These are phyloP conservation scores for Coffea humblotiana DNA, from an alignment of 305 asterid genomes.

Conservation along the genomic window DNA sequence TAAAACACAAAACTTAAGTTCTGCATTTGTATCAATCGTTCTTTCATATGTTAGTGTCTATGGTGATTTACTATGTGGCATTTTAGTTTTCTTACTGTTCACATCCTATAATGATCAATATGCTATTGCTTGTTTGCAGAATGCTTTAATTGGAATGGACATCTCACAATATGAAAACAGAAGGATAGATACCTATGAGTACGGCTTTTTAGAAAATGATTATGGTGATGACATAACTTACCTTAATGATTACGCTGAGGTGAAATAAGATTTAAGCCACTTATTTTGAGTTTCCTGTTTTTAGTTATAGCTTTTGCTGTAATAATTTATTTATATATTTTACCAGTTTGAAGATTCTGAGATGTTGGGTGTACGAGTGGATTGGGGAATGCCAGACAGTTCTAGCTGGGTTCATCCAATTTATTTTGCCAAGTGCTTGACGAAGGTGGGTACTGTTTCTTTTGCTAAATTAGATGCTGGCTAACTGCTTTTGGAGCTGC, in stretches of 20 bases:
- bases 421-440: conserved; percentile 78
- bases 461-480: conserved; percentile 18
- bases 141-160: conserved; percentile 75
- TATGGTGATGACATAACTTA: conserved; percentile 44
- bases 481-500: conserved; percentile 13
- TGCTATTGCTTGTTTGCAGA: conserved; percentile 46
- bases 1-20: background rate
- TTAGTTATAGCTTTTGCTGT: conserved; percentile 8
- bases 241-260: conserved; percentile 55
- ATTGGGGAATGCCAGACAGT: conserved; percentile 65
- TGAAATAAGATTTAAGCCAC: conserved; percentile 24
- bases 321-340: conserved; percentile 15
- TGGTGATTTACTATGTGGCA: background rate
- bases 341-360: conserved; percentile 53
- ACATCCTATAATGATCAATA: conserved; percentile 21
- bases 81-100: background rate
- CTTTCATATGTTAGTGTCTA: background rate
- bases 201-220: conserved; percentile 41
- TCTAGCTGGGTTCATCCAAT: conserved; percentile 62
- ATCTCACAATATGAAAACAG: conserved; percentile 53
- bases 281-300: conserved; percentile 3
- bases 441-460: conserved; percentile 49
- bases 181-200: conserved; percentile 42
- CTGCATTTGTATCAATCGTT: background rate
- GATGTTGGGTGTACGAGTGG: conserved; percentile 34